Conservation (phyloP, 768 basidiomycete genomes). For the Boletus tylopilopsis region DNA sequence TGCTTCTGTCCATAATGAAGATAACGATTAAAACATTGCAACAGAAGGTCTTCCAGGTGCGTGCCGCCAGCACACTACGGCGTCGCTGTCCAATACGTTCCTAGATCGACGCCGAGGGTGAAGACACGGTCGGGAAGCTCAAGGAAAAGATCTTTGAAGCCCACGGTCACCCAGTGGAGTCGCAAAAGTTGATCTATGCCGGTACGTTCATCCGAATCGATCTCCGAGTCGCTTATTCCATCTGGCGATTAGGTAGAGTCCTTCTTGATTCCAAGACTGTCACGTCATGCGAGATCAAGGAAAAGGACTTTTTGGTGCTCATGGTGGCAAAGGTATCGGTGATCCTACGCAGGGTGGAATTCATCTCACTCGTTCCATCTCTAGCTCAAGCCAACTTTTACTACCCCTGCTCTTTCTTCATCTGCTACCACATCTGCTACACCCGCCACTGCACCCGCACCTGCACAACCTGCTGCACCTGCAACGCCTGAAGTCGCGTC, state of each 20-base stretch:
- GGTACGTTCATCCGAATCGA: constrained; percentile 45
- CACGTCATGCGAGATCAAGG: constrained; percentile 87
- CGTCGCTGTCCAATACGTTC: background rate
- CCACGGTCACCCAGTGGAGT: constrained; percentile 69
- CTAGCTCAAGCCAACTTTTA: constrained; percentile 53
- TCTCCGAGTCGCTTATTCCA: constrained; percentile 2
- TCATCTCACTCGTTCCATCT: constrained; percentile 4
- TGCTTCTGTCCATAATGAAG: constrained; percentile 59
- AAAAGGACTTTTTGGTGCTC: constrained; percentile 98
- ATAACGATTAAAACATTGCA: constrained; percentile 94
- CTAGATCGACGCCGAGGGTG: constrained; percentile 73
- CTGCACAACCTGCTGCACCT: constrained; percentile 24
- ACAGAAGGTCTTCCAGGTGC: constrained; percentile 84
- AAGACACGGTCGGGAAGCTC: constrained; percentile 70
- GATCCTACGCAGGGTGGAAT: constrained; percentile 7
- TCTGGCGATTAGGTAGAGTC: constrained; percentile 69
- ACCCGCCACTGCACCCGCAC: constrained; percentile 10
- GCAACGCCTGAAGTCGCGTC: constrained; percentile 31
- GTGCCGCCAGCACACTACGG: background rate
- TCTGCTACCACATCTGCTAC: constrained; percentile 18
- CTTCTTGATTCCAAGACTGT: constrained; percentile 85
- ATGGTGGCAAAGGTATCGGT: constrained; percentile 89
- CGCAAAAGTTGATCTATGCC: constrained; percentile 94
- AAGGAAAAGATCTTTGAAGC: constrained; percentile 79
- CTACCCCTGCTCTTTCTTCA: constrained; percentile 23